Conservation (phyloP, 108 stramenopile species). For the Cyclotella sp. region DNA sequence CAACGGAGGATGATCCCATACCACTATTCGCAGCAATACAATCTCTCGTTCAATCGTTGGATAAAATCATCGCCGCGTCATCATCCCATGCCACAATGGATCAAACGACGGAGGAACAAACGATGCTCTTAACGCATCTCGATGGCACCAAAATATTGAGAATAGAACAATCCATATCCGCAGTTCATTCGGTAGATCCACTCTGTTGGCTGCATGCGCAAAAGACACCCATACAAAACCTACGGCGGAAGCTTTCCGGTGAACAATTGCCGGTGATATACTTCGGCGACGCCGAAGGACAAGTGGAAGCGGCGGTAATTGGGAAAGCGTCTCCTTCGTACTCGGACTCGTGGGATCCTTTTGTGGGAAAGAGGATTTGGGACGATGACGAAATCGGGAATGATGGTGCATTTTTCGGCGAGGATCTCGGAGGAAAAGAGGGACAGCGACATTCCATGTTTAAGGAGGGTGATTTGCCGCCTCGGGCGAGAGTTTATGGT, state of each 20-base stretch:
- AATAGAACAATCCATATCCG: conserved; percentile 63
- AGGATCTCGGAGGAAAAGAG: not conserved
- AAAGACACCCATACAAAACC: conserved; percentile 11
- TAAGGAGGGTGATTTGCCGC: conserved; percentile 51
- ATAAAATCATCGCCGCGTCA: conserved; percentile 7
- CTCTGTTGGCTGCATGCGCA: conserved; percentile 79
- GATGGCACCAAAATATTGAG: conserved; percentile 38
- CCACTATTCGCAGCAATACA: conserved; percentile 30
- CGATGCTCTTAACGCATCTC: conserved; percentile 13
- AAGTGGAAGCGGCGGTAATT: conserved; percentile 63
- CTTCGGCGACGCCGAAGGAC: conserved; percentile 65
- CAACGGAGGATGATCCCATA: conserved; percentile 12
- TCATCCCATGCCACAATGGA: not conserved
- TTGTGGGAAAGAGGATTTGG: conserved; percentile 59
- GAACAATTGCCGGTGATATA: conserved; percentile 53
- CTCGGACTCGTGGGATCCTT: conserved; percentile 56
- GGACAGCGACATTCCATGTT: conserved; percentile 22
- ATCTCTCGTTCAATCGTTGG: conserved; percentile 16
- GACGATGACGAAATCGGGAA: conserved; percentile 24
- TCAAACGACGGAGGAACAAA: conserved; percentile 11
- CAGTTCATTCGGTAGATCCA: conserved; percentile 59
- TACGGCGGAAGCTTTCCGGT: conserved; percentile 11
- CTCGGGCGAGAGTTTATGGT: conserved; percentile 62
- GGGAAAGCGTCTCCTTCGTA: conserved; percentile 41
- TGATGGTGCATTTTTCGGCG: conserved; percentile 15